phyloP scores from a whole-genome alignment of 768 basidiomycete genomes.

The Leccinum boreale region DNA sequence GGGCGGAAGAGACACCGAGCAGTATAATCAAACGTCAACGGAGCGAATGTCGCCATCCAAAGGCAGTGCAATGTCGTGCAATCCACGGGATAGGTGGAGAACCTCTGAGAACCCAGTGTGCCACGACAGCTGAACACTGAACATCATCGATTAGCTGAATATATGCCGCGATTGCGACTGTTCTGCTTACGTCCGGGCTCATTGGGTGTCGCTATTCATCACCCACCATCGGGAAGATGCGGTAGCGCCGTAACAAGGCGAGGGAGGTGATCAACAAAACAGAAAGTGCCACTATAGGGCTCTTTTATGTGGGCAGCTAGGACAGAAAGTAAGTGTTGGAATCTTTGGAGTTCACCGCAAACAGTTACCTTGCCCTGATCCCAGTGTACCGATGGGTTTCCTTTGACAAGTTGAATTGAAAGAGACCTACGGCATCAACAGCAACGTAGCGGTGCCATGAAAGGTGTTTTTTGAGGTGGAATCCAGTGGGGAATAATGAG shows the following conservation, averaged over 20 bases:
- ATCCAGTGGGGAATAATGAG: conserved; percentile 16
- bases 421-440: background rate
- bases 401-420: background rate
- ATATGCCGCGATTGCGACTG: conserved; percentile 9
- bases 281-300: background rate
- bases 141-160: conserved; percentile 12
- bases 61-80: conserved; percentile 26
- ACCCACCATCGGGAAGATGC: conserved; percentile 19
- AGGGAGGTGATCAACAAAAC: background rate
- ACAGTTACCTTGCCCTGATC: conserved; percentile 27
- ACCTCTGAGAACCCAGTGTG: background rate
- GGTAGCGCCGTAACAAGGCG: conserved; percentile 3
- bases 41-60: conserved; percentile 8
- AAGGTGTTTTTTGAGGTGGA: conserved; percentile 5
- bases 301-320: background rate
- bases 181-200: conserved; percentile 3
- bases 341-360: conserved; percentile 6
- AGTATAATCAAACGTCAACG: background rate
- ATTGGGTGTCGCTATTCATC: conserved; percentile 13
- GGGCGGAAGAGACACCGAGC: background rate
- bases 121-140: background rate
- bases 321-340: conserved; percentile 8
- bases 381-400: conserved; percentile 5
- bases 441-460: background rate
- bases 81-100: conserved; percentile 4